These are phyloP conservation scores for Meripilus lineatus DNA, from an alignment of 1,284 basidiomycete species.

Conservation along the genomic window DNA sequence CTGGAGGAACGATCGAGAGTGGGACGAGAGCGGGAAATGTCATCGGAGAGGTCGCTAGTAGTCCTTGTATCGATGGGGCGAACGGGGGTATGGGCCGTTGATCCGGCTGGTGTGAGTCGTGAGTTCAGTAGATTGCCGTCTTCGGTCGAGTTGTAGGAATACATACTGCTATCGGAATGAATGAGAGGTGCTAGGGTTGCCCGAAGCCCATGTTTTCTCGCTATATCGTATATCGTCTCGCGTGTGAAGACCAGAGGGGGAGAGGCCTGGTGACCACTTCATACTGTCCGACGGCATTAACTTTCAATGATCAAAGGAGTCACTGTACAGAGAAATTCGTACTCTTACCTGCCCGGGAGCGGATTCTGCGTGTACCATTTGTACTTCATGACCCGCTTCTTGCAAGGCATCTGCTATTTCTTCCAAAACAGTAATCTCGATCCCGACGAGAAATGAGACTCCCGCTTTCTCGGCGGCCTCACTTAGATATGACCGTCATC, in stretches of 20 bases:
- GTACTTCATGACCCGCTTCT: slow-evolving; percentile 30
- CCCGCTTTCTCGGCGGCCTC: slow-evolving; percentile 35
- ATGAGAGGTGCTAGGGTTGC: slow-evolving; percentile 60
- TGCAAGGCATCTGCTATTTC: slow-evolving; percentile 32
- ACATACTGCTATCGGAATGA: neutral
- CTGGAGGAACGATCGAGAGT: slow-evolving; percentile 33
- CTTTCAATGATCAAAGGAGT: neutral
- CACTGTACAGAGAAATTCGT: neutral
- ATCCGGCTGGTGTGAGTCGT: neutral
- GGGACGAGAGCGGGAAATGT: slow-evolving; percentile 22
- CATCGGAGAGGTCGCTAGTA: neutral
- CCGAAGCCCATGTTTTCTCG: slow-evolving; percentile 54
- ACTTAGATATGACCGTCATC: slow-evolving; percentile 21
- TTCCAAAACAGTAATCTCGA: slow-evolving; percentile 26
- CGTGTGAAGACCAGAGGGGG: slow-evolving; percentile 55
- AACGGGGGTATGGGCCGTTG: neutral
- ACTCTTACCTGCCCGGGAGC: slow-evolving; percentile 66
- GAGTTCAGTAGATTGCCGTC: too few species aligned
- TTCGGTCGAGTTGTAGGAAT: too few species aligned
- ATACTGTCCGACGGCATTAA: slow-evolving; percentile 31
- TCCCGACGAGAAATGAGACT: slow-evolving; percentile 55
- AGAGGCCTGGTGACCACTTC: slow-evolving; percentile 66
- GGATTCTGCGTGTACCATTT: slow-evolving; percentile 49
- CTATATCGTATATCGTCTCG: slow-evolving; percentile 62
- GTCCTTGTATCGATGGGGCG: neutral